These are phyloP conservation scores for Colletotrichum gigasporum DNA, from an alignment of 2,329 filamentous ascomycete genomes.

Conservation along the genomic window DNA sequence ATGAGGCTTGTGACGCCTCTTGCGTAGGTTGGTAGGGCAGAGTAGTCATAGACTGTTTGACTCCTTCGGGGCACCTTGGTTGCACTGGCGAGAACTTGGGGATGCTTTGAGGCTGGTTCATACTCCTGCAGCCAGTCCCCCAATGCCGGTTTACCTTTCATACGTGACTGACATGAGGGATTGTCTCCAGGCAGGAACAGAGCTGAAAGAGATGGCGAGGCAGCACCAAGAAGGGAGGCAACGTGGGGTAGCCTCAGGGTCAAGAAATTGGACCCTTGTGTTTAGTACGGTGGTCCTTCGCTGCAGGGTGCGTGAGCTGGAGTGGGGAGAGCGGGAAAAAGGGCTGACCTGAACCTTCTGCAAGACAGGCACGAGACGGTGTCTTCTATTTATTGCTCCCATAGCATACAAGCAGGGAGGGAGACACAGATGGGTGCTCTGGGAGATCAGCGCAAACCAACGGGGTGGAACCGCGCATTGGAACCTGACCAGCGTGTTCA, in stretches of 20 bases:
- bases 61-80: not conserved
- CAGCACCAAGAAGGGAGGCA: not conserved
- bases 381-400: slow-evolving; percentile 19
- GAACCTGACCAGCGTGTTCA: slow-evolving; percentile 20
- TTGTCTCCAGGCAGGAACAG: not conserved
- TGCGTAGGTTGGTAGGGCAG: not conserved
- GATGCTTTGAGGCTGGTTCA: slow-evolving; percentile 4
- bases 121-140: slow-evolving; percentile 9
- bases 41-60: not conserved
- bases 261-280: not conserved
- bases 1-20: not conserved
- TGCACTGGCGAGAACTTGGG: not conserved
- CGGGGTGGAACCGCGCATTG: slow-evolving; percentile 23
- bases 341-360: slow-evolving; percentile 3
- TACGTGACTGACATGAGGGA: not conserved
- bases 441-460: slow-evolving; percentile 25
- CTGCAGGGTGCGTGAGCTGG: not conserved
- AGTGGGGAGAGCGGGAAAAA: slow-evolving; percentile 14
- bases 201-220: not conserved
- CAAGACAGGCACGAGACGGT: slow-evolving; percentile 12
- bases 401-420: slow-evolving; percentile 3
- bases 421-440: slow-evolving; percentile 5
- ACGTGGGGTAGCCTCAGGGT: not conserved
- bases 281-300: not conserved
- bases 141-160: not conserved